Evolutionary conservation across 1,284 basidiomycete genomes (phyloP), one percentile per base, ranked within the genome.

Genomic region (Ceratobasidium papillatum): DNA sequence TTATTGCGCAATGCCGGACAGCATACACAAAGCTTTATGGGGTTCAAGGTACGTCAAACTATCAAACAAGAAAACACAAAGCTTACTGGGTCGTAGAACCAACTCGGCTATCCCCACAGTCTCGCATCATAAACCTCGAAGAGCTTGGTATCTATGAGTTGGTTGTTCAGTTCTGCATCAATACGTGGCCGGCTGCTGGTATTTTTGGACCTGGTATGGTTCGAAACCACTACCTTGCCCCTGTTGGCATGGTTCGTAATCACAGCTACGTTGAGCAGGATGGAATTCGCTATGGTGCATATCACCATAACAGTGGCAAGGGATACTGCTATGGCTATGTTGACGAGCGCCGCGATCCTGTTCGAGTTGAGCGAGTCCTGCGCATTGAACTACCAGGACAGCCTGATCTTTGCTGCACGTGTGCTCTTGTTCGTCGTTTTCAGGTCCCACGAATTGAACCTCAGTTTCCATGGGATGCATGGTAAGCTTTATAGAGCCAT

Each of bases 221-320:
- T 27, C 22, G n/a, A 22, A 12, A 58, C 1, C n/a, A n/a, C n/a
- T n/a, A n/a, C n/a, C n/a, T n/a, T n/a, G n/a, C n/a, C n/a, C n/a
- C n/a, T n/a, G 3, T 1, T 3, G 7, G 27, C 12, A 36, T 38
- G 14, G 22, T 34, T 30, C 4, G 36, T 25, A 61, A 14, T 43
- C 25, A 32, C 27, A 69, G 66, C 54, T 69, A 69, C 30, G 22
- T 69, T 1, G 66, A 69, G 27, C 14, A 43, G 17, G 43, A 69
- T 32, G 36, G 12, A 0, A 14, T 69, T 0, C 36, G 38, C 12
- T 69, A 69, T 59, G 66, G 66, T 7, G 0, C 36, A 0, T 41
- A 7, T n/a, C 1, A 8, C 3, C 66, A 69, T 12, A 69, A 36
- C 1, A 30, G 8, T 47, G 66, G 66, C 2, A 9, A 22, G n/a